These are phyloP conservation scores for Drechslerella coelobrocha DNA, from an alignment of 2,329 filamentous ascomycete genomes.

Conservation along the genomic window DNA sequence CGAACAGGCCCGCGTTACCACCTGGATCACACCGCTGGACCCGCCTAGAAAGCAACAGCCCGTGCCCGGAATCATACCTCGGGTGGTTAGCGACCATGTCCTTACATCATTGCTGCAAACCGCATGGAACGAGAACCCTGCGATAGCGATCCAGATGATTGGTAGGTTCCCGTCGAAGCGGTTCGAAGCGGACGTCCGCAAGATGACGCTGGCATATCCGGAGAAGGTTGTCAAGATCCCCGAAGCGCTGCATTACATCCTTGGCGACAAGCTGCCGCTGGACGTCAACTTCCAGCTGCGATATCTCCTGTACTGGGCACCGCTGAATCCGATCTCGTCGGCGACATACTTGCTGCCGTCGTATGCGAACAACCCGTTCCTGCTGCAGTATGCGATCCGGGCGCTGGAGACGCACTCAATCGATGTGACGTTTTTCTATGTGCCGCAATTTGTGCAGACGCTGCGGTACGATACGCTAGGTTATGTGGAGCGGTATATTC, in stretches of 20 bases:
- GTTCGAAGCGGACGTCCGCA: constrained; percentile 77
- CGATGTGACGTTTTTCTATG: constrained; percentile 99
- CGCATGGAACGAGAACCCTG: constrained; percentile 85
- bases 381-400: constrained; percentile 96
- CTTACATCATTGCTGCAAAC: constrained; percentile 73
- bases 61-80: constrained; percentile 32
- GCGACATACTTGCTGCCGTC: constrained; percentile 91
- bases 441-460: constrained; percentile 95
- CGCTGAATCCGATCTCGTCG: constrained; percentile 90
- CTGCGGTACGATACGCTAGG: constrained; percentile 90
- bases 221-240: constrained; percentile 81
- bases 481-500: constrained; percentile 94
- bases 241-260: constrained; percentile 80
- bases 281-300: constrained; percentile 83
- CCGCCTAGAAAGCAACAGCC: constrained; percentile 65
- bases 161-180: constrained; percentile 78
- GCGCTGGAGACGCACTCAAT: constrained; percentile 91
- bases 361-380: constrained; percentile 87
- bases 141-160: constrained; percentile 83
- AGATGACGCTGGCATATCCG: constrained; percentile 79
- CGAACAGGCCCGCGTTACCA: constrained; percentile 80
- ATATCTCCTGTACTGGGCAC: constrained; percentile 91
- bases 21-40: constrained; percentile 86
- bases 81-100: constrained; percentile 59
- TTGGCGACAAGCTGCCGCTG: constrained; percentile 75